A percentile compares a stretch with the other conserved stretches of the same genome.
phyloP scores from a whole-genome alignment of 2,329 filamentous ascomycete genomes.

The Aspergillus eucalypticola region DNA sequence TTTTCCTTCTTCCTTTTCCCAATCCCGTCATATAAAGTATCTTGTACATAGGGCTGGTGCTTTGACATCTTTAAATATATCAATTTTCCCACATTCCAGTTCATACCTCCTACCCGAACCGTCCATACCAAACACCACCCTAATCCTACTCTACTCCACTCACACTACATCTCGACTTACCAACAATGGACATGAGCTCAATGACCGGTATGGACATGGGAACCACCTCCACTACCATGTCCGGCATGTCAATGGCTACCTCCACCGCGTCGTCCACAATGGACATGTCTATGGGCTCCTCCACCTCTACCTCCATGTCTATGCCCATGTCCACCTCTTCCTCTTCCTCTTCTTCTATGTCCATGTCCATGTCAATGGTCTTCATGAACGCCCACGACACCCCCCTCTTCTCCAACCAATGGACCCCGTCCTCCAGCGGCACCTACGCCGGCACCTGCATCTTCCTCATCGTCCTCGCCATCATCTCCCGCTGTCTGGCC shows the following conservation, averaged over 20 bases:
- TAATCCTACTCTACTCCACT: too few species aligned
- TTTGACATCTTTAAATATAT: neutral
- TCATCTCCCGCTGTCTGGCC: conserved; percentile 68
- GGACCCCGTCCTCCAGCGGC: conserved; percentile 71
- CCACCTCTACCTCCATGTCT: conserved; percentile 11
- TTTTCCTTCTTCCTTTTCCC: neutral
- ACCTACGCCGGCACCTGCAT: conserved; percentile 87
- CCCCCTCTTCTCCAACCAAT: conserved; percentile 66
- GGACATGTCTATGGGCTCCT: conserved; percentile 36
- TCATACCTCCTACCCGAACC: neutral
- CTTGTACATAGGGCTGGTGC: neutral
- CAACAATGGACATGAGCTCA: conserved; percentile 20
- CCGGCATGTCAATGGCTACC: conserved; percentile 1
- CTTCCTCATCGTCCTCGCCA: conserved; percentile 77
- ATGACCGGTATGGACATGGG: conserved; percentile 21
- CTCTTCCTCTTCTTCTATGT: conserved; percentile 13
- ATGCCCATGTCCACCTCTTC: conserved; percentile 8
- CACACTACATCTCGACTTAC: too few species aligned
- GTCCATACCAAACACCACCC: neutral
- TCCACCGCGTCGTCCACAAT: conserved; percentile 17
- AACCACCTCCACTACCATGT: conserved; percentile 12
- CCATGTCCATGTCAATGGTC: conserved; percentile 39
- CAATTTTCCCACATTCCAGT: too few species aligned
- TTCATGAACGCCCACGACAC: conserved; percentile 61
- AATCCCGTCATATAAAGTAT: neutral